These are phyloP conservation scores for Ogataea henricii DNA, from an alignment of 805 yeast genomes.

Conservation along the genomic window DNA sequence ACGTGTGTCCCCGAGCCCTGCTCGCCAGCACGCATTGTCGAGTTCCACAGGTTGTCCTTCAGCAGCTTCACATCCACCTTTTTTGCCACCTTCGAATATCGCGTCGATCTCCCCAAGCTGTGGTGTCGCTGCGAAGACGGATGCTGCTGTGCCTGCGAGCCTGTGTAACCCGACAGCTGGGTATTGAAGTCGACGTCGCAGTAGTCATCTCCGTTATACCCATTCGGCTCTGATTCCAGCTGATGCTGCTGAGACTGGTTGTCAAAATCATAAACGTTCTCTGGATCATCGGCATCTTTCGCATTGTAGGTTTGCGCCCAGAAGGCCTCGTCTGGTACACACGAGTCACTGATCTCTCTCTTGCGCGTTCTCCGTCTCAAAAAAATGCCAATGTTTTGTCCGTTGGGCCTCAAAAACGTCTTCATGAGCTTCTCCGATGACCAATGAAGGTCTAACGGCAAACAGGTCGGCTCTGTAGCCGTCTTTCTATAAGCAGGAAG, in stretches of 20 bases:
- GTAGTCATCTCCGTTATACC: constrained; percentile 42
- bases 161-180: constrained; percentile 7
- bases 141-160: neutral
- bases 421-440: constrained; percentile 66
- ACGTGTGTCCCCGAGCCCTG: constrained; percentile 5
- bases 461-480: constrained; percentile 13
- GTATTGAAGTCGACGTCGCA: constrained; percentile 18
- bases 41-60: constrained; percentile 76
- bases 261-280: constrained; percentile 25
- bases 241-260: constrained; percentile 6
- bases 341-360: constrained; percentile 24
- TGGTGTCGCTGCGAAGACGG: neutral
- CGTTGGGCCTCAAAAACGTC: constrained; percentile 65
- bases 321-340: constrained; percentile 58
- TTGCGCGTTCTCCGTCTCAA: constrained; percentile 18
- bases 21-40: constrained; percentile 28
- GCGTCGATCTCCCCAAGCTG: constrained; percentile 17
- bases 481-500: constrained; percentile 45
- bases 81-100: constrained; percentile 72
- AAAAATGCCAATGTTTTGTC: constrained; percentile 20
- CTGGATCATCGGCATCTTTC: constrained; percentile 33
- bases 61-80: constrained; percentile 72
- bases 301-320: constrained; percentile 66
- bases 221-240: constrained; percentile 25
- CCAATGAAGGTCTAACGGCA: constrained; percentile 52